Evolutionary conservation across 164 flowering plant species (phyloP), one percentile per base, ranked within the genome.

Genomic region (Sextonia rubra): DNA sequence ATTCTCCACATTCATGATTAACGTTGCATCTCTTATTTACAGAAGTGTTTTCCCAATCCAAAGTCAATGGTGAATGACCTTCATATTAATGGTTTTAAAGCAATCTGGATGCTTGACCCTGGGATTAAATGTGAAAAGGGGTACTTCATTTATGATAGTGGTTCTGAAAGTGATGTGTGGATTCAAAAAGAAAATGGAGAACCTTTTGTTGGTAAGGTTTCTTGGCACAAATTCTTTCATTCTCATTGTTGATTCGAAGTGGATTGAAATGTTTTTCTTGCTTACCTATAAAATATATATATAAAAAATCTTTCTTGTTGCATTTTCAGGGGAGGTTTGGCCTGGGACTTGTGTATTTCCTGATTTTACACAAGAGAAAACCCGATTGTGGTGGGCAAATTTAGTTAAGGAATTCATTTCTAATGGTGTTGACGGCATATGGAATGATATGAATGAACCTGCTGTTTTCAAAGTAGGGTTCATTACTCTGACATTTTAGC

Each of bases 381-480:
- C 84, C 66, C 95, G 99, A 61, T 79, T 80, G n/a, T 94, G 99
- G 99, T 94, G 99, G 99, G 91, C 94, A 60, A 69, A 79, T 74
- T 78, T 91, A 72, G 99, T 94, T 24, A 92, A 89, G 77, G 96
- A 91, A 64, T 94, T 94, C 52, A 66, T 78, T 76, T 77, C 85
- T 61, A 89, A 91, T 83, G 99, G 99, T 68, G 99, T 92, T 79
- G 99, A 92, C 85, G 99, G 99, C 56, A 89, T 94, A 81, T 95
- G 99, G 99, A 95, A 95, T 79, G 99, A 95, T 79, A 95, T 95
- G 99, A 95, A 95, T 82, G 99, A 95, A 77, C 99, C 99, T 47
- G 91, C 99, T 68, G 78, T 92, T 70, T 92, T 95, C 72, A 92
- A 89, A 96, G 99, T 89, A 69, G 74, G 62, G 66, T 17, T 25